Base-by-base conservation (phyloP, 805 yeast genomes). In the Kodamaea restingae region DNA sequence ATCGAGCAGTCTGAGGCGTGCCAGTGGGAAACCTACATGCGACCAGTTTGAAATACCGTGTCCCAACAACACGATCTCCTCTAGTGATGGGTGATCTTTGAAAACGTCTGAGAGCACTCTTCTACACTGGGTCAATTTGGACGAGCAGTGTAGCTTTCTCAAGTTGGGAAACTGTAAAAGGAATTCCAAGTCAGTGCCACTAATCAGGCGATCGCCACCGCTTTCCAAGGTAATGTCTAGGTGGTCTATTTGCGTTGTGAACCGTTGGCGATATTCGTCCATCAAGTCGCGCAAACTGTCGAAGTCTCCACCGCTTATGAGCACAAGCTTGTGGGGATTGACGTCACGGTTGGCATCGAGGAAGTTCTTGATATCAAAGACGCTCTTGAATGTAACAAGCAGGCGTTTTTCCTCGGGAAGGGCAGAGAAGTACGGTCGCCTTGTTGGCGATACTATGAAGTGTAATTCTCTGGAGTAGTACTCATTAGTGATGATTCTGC, bases 261-360 rank as follows among this genome's bases (percentile, higher is more conserved):
- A 42, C 14, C 59, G 34, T 1, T 34, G 40, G 14, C 51, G 33
- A 36, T 51, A 56, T n/a, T 46, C 40, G 4, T 31, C 34, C 31
- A 65, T 47, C 15, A 66, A 41, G 2, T 48, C 48, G 22, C 44
- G 50, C 41, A 65, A 41, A 4, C 65, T 55, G 15, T 42, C 40
- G 43, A 58, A 58, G 40, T 65, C 69, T 14, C 56, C 56, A 15
- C 66, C 63, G 21, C 62, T 52, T 24, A 58, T 40, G 22, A 65
- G 41, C 20, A 60, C 45, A n/a, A 59, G 25, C 27, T 50, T 49
- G 11, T 43, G 35, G 3, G 70, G 70, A 8, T 42, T 43, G 12
- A 64, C 48, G 34, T 60, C 61, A 2, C 51, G 55, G 37, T 61
- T 55, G n/a, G 45, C 44, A 11, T 34, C 35, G n/a, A 63, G 45